Conservation (phyloP, 2,329 filamentous ascomycete genomes). For the Talaromyces marneffei region DNA sequence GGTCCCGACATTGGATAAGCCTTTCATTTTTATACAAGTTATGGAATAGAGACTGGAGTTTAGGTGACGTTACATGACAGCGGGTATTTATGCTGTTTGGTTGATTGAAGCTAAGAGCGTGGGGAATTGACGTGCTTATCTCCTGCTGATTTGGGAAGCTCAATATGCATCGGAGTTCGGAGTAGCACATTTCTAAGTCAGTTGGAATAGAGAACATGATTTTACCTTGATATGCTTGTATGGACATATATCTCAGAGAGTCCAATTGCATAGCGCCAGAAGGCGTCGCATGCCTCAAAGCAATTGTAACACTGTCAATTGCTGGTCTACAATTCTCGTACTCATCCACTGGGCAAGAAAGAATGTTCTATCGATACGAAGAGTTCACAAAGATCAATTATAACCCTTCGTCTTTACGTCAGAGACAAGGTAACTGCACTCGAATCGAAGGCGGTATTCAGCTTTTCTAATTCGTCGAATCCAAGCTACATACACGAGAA, state of each 20-base stretch:
- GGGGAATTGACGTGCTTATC: slow-evolving; percentile 11
- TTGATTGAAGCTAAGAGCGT: background rate
- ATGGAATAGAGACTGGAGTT: background rate
- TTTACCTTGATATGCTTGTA: background rate
- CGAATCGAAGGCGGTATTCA: slow-evolving; percentile 13
- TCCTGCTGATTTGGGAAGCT: background rate
- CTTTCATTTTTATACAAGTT: background rate
- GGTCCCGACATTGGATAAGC: background rate
- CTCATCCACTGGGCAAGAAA: background rate
- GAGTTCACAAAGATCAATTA: too few species aligned
- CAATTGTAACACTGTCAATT: background rate
- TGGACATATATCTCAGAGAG: background rate
- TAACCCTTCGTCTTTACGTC: background rate
- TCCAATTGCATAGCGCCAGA: background rate
- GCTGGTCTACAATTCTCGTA: background rate
- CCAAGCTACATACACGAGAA: slow-evolving; percentile 15
- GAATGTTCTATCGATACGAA: too few species aligned
- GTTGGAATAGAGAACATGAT: background rate
- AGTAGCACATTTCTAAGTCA: background rate
- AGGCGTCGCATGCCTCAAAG: background rate
- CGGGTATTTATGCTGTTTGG: background rate
- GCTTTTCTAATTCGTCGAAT: slow-evolving; percentile 13
- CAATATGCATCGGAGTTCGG: background rate
- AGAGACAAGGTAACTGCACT: too few species aligned
- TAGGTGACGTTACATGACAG: background rate